Percentiles rank a stretch among this genome's conserved stretches.
phyloP scores from a whole-genome alignment of 495 filamentous ascomycete genomes.

The Neurospora sp. region DNA sequence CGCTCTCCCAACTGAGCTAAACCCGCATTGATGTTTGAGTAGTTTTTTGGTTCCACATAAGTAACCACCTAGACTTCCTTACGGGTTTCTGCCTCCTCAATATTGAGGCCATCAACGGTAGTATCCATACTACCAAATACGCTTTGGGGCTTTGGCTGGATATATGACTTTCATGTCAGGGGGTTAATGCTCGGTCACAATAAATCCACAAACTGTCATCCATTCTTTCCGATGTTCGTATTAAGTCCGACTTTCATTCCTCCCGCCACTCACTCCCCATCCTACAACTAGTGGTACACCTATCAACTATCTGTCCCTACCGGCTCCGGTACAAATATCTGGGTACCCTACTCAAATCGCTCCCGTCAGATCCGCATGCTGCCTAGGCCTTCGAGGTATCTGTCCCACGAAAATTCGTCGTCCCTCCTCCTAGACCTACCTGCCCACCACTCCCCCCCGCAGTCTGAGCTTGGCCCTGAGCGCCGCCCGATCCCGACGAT shows the following conservation, averaged over 20 bases:
- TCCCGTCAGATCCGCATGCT: neutral
- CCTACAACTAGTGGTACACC: neutral
- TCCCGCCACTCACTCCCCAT: neutral
- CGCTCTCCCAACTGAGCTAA: neutral
- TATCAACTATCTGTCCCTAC: neutral
- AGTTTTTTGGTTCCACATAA: neutral
- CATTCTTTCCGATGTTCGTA: neutral
- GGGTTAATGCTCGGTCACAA: neutral
- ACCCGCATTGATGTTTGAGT: neutral
- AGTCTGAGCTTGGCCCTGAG: neutral
- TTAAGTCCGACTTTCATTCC: neutral
- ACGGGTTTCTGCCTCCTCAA: neutral
- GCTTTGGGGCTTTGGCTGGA: neutral
- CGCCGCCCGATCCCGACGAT: neutral
- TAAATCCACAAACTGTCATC: neutral
- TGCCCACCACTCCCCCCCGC: neutral
- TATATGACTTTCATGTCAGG: neutral
- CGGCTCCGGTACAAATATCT: neutral
- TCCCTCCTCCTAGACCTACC: neutral
- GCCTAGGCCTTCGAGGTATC: neutral
- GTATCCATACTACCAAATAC: neutral
- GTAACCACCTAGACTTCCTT: neutral
- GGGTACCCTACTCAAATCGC: neutral
- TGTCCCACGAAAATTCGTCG: neutral
- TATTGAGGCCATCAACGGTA: neutral